Percentiles rank a stretch among this genome's conserved stretches.
These are phyloP conservation scores for Hyphopichia wangnamkhiaoensis DNA, from an alignment of 1,139 yeast species.

Conservation along the genomic window DNA sequence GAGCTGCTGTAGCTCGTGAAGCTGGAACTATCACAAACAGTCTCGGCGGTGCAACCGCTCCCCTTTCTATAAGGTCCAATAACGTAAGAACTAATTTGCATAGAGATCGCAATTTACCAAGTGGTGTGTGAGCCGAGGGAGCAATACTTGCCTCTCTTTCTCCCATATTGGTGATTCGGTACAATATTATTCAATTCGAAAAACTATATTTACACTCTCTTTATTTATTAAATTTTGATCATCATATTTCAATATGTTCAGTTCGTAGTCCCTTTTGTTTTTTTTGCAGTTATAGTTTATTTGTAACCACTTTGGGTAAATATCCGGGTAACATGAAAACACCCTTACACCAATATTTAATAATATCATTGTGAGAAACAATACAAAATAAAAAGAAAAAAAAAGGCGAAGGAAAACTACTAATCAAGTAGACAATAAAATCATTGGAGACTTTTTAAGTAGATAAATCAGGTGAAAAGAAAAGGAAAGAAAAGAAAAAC, in stretches of 20 bases:
- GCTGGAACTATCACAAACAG: neutral
- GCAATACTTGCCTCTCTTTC: neutral
- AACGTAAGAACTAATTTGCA: conserved; percentile 25
- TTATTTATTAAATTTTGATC: too few relatives aligned
- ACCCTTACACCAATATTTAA: too few relatives aligned
- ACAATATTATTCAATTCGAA: too few relatives aligned
- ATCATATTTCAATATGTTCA: too few relatives aligned
- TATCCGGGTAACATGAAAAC: neutral
- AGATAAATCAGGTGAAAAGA: too few relatives aligned
- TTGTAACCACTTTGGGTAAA: too few relatives aligned
- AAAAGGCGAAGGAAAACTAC: neutral
- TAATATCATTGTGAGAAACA: neutral
- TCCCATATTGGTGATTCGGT: too few relatives aligned
- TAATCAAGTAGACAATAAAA: neutral
- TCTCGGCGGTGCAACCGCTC: conserved; percentile 1
- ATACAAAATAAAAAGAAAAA: neutral
- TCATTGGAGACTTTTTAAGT: too few relatives aligned
- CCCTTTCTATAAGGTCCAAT: conserved; percentile 18
- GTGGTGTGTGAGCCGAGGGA: neutral
- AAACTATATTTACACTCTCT: too few relatives aligned
- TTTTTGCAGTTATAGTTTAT: too few relatives aligned
- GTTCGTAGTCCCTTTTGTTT: too few relatives aligned
- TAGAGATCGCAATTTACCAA: conserved; percentile 39
- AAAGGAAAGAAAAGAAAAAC: neutral
- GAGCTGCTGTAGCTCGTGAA: too few relatives aligned